These are phyloP conservation scores for Phytophthora niederhauseri DNA, from an alignment of 352 stramenopile species.

Conservation along the genomic window DNA sequence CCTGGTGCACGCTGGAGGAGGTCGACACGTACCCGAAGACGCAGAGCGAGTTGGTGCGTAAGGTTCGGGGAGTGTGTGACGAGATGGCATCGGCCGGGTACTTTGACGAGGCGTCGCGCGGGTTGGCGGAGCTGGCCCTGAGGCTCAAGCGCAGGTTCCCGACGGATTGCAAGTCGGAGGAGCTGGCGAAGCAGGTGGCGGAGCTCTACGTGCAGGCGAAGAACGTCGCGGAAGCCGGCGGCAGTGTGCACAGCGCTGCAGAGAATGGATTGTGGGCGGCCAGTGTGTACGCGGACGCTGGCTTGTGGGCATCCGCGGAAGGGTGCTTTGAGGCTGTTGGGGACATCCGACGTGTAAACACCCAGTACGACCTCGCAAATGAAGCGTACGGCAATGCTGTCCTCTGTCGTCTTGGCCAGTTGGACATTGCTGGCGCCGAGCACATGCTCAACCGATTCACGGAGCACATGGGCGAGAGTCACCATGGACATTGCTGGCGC, in stretches of 20 bases:
- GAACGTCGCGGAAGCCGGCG: conserved; percentile 58
- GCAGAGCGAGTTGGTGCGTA: conserved; percentile 45
- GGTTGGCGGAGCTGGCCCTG: conserved; percentile 61
- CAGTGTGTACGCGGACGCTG: conserved; percentile 54
- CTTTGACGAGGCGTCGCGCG: conserved; percentile 71
- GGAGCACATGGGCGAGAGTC: conserved; percentile 36
- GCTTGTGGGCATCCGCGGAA: conserved; percentile 59
- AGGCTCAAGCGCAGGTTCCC: conserved; percentile 70
- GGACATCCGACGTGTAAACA: conserved; percentile 48
- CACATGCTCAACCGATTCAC: conserved; percentile 54
- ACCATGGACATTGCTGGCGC: conserved; percentile 65
- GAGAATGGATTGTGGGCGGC: conserved; percentile 62
- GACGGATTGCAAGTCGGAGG: conserved; percentile 44
- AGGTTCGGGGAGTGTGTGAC: conserved; percentile 61
- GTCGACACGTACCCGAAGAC: conserved; percentile 42
- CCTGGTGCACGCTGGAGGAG: conserved; percentile 72
- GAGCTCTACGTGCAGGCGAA: conserved; percentile 63
- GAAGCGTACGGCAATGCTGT: conserved; percentile 67
- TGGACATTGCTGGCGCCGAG: conserved; percentile 64
- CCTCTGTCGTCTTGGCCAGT: conserved; percentile 60
- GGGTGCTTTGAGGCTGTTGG: conserved; percentile 61
- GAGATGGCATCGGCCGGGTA: conserved; percentile 60
- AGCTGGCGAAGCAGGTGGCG: conserved; percentile 44
- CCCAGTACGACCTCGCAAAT: conserved; percentile 44
- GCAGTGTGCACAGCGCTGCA: conserved; percentile 48